phyloP scores from a whole-genome alignment of 2,329 filamentous ascomycete genomes.

The Pseudogymnoascus sp. region DNA sequence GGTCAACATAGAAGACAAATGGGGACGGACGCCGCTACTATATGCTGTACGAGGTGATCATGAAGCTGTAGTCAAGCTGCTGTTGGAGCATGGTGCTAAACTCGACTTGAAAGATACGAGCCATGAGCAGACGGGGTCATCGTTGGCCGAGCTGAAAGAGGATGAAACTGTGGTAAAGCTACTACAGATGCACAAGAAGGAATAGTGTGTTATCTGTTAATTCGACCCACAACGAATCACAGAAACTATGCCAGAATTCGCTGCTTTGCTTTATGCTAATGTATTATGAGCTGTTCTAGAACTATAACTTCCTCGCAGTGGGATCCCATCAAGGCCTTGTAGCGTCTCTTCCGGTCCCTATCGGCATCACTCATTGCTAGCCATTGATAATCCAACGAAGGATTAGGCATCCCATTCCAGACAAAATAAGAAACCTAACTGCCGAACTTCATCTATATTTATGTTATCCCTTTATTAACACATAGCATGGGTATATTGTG shows the following conservation, averaged over 20 bases:
- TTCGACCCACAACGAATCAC: background rate
- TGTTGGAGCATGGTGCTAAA: slow-evolving; percentile 2
- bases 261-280: background rate
- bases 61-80: slow-evolving; percentile 26
- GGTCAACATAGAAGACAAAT: background rate
- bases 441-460: too few relatives aligned
- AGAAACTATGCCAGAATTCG: background rate
- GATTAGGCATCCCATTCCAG: too few relatives aligned
- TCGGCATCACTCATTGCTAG: too few relatives aligned
- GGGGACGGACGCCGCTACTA: slow-evolving; percentile 28
- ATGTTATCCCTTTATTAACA: too few relatives aligned
- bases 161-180: background rate
- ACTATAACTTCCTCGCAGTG: background rate
- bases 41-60: slow-evolving; percentile 22
- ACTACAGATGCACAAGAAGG: background rate
- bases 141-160: background rate
- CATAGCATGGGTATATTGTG: too few relatives aligned
- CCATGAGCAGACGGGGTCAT: slow-evolving; percentile 24
- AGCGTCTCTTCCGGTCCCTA: background rate
- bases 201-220: background rate
- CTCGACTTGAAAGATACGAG: slow-evolving; percentile 12
- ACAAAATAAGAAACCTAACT: too few relatives aligned
- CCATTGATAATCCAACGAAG: too few relatives aligned
- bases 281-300: background rate
- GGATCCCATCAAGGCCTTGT: background rate